phyloP scores from a whole-genome alignment of 345 rosid genomes.

The Carallia brachiata region DNA sequence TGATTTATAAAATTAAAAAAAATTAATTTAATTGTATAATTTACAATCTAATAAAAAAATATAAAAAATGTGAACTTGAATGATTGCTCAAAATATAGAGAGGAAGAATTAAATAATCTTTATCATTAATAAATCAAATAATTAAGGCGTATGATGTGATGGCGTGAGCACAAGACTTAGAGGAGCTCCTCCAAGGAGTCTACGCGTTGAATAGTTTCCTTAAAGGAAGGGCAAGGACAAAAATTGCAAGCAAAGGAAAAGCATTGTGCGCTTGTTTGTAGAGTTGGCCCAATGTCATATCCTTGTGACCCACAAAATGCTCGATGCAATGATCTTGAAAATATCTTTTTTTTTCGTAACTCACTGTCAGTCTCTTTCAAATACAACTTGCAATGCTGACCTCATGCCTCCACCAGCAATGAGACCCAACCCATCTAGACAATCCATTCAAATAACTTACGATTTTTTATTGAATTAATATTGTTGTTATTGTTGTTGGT shows the following conservation, averaged over 20 bases:
- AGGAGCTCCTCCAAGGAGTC: neutral
- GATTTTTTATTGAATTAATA: no score
- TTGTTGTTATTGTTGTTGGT: no score
- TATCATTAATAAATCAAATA: neutral
- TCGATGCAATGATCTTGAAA: neutral
- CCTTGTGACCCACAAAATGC: neutral
- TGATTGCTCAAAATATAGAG: neutral
- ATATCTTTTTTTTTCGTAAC: neutral
- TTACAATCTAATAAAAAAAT: no score
- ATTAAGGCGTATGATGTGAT: neutral
- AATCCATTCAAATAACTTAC: no score
- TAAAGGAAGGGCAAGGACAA: neutral
- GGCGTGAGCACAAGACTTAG: constrained; percentile 6
- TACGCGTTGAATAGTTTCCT: neutral
- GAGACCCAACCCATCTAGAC: no score
- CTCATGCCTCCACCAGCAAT: no score
- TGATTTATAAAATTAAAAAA: no score
- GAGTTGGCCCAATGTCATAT: no score
- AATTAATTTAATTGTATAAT: no score
- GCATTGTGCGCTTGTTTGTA: neutral
- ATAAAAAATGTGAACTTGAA: neutral
- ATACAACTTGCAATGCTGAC: no score
- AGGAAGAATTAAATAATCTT: no score
- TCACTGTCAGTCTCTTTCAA: no score
- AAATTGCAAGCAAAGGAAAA: neutral